Evolutionary conservation across 164 flowering plant species (phyloP).

Genomic region (Saururus chinensis): DNA sequence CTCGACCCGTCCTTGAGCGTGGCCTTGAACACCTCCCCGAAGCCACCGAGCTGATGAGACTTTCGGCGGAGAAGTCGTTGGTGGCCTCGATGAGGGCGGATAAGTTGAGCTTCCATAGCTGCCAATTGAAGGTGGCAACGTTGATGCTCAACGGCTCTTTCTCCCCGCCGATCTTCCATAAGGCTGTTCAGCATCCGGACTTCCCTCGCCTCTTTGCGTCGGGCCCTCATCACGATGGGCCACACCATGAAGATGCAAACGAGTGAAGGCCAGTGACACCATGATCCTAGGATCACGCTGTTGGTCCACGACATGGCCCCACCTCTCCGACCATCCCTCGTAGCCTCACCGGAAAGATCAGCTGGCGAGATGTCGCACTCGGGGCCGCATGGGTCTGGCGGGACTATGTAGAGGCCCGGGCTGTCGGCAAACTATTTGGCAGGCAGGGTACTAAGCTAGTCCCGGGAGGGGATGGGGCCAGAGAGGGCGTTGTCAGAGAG

Average conservation of each 20-base stretch:
- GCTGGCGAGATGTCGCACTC: not conserved
- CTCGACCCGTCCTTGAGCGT: slow-evolving; percentile 54
- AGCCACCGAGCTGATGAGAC: slow-evolving; percentile 61
- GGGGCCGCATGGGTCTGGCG: slow-evolving; percentile 59
- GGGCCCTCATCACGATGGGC: slow-evolving; percentile 63
- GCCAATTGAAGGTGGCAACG: slow-evolving; percentile 65
- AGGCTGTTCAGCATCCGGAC: slow-evolving; percentile 58
- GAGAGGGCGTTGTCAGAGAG: too few relatives aligned
- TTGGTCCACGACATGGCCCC: slow-evolving; percentile 64
- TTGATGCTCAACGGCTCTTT: slow-evolving; percentile 78
- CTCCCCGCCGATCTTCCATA: slow-evolving; percentile 83
- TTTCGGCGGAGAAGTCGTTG: slow-evolving; percentile 61
- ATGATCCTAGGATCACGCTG: slow-evolving; percentile 65
- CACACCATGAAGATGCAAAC: slow-evolving; percentile 63
- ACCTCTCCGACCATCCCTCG: too few relatives aligned
- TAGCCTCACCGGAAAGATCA: too few relatives aligned
- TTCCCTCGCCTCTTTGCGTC: slow-evolving; percentile 50
- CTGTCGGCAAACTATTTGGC: slow-evolving; percentile 67
- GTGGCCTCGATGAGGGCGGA: slow-evolving; percentile 65
- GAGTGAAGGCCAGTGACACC: slow-evolving; percentile 49
- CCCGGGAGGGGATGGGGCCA: slow-evolving; percentile 71
- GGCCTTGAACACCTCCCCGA: slow-evolving; percentile 69
- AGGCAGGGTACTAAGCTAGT: slow-evolving; percentile 83
- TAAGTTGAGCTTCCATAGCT: slow-evolving; percentile 51
- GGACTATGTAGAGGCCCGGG: slow-evolving; percentile 92